Evolutionary conservation across 352 stramenopile genomes (phyloP), one percentile per base, ranked within the genome.

Genomic region (Phytophthora fragariae): DNA sequence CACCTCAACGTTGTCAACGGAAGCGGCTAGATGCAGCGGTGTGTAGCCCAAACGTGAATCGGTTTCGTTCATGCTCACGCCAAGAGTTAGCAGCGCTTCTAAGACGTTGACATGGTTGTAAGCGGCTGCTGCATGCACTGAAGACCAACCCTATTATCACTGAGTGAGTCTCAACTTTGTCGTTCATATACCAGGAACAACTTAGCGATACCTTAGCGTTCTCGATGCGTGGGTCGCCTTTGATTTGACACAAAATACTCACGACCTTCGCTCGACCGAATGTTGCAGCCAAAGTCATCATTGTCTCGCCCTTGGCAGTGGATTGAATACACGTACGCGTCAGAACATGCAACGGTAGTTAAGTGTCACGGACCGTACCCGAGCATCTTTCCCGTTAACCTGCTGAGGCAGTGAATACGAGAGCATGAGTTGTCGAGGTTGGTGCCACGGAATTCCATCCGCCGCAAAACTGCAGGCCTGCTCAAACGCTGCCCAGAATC

Each of bases 161-260:
- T 8, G 21, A 57, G 5, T 50, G 4, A 54, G 41, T 19, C 4
- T 11, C 49, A 55, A 29, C 49, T 29, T 55, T 14, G 47, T 8
- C 19, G 14, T n/a, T 35, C n/a, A n/a, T 54, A 12, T 17, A 19
- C 39, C 14, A 31, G 27, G 11, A 50, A 46, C 37, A 15, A 15
- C n/a, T 17, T 15, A 35, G 1, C 39, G 8, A 24, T 72, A 86
- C 81, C 74, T 93, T 93, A 9, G 83, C 71, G 52, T 93, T 93
- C 57, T 90, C 84, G 11, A 89, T 73, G 1, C 72, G 68, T 7
- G 86, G 74, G 17, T 91, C 73, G 2, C 69, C 86, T 70, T 93
- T 92, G 62, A 91, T 81, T 52, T 91, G 84, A 46, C 83, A 90
- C 0, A 93, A 75, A 14, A 92, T 84, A 19, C 76, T 89, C 46